phyloP scores from a whole-genome alignment of 192 early-diverging fungal genomes.

The Gorgonomyces haynaldii region DNA sequence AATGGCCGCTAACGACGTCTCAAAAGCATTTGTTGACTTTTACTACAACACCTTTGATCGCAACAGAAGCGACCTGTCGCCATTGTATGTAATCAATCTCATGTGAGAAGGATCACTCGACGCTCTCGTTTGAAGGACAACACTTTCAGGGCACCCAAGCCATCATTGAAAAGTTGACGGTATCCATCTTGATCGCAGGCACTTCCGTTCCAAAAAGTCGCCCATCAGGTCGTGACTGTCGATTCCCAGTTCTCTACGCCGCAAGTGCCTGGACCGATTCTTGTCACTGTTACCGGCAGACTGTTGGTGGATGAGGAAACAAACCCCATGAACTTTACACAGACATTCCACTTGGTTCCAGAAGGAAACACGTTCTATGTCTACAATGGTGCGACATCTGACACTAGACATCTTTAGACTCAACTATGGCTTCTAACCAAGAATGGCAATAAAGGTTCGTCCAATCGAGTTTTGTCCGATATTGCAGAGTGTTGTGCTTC shows the following conservation, averaged over 20 bases:
- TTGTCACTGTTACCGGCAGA: constrained; percentile 82
- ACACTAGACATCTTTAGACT: constrained; percentile 63
- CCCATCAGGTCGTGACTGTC: constrained; percentile 59
- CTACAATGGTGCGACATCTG: constrained; percentile 48
- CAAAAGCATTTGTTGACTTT: constrained; percentile 64
- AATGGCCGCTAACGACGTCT: too few species aligned
- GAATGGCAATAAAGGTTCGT: too few species aligned
- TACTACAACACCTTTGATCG: constrained; percentile 83
- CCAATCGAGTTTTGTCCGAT: too few species aligned
- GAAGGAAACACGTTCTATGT: constrained; percentile 62
- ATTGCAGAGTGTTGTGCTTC: too few species aligned
- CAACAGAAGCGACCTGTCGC: constrained; percentile 46
- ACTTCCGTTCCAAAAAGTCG: constrained; percentile 67
- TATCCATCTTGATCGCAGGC: constrained; percentile 36
- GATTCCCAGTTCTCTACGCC: constrained; percentile 73
- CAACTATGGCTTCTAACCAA: constrained; percentile 53
- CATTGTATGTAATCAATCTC: constrained; percentile 68
- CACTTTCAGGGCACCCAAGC: constrained; percentile 41
- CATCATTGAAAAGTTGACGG: constrained; percentile 71
- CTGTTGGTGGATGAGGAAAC: constrained; percentile 75
- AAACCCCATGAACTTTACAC: constrained; percentile 70
- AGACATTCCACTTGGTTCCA: constrained; percentile 78
- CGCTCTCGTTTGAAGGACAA: constrained; percentile 78
- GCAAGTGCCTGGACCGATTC: constrained; percentile 34
- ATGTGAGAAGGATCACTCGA: constrained; percentile 59